These are phyloP conservation scores for Tanacetum coccineum DNA, from an alignment of 129 eudicot species.

Conservation along the genomic window DNA sequence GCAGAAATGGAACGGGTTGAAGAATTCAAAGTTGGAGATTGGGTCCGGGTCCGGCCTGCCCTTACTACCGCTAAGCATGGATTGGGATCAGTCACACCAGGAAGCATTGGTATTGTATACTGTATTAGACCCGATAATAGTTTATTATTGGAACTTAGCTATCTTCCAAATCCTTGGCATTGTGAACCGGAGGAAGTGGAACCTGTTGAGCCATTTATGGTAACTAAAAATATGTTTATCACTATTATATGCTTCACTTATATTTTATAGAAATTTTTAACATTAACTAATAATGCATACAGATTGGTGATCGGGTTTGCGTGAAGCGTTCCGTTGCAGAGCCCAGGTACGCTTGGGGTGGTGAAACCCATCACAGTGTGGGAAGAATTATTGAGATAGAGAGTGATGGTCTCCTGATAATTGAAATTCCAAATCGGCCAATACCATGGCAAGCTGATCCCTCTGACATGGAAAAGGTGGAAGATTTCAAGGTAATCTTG, in stretches of 20 bases:
- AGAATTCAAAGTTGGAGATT: conserved; percentile 96
- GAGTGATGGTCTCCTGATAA: conserved; percentile 88
- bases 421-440: conserved; percentile 92
- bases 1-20: conserved; percentile 99
- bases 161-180: conserved; percentile 98
- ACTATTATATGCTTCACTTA: background rate
- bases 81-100: conserved; percentile 94
- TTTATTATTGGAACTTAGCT: conserved; percentile 83
- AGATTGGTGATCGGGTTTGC: conserved; percentile 96
- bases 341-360: conserved; percentile 99
- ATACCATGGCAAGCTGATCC: conserved; percentile 99
- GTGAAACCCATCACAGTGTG: conserved; percentile 98
- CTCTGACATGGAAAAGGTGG: conserved; percentile 98
- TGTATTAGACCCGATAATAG: conserved; percentile 93
- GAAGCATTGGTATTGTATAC: conserved; percentile 94
- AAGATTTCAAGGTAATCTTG: conserved; percentile 79
- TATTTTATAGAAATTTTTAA: background rate
- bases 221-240: conserved; percentile 19
- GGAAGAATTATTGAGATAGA: conserved; percentile 92
- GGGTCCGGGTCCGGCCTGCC: conserved; percentile 97
- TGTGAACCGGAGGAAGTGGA: conserved; percentile 99
- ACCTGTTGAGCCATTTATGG: conserved; percentile 91
- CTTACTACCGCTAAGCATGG: conserved; percentile 99
- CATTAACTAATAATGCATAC: conserved; percentile 21
- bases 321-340: conserved; percentile 97